phyloP scores from a whole-genome alignment of 192 early-diverging fungal species.

The Jimgerdemannia lactiflua region DNA sequence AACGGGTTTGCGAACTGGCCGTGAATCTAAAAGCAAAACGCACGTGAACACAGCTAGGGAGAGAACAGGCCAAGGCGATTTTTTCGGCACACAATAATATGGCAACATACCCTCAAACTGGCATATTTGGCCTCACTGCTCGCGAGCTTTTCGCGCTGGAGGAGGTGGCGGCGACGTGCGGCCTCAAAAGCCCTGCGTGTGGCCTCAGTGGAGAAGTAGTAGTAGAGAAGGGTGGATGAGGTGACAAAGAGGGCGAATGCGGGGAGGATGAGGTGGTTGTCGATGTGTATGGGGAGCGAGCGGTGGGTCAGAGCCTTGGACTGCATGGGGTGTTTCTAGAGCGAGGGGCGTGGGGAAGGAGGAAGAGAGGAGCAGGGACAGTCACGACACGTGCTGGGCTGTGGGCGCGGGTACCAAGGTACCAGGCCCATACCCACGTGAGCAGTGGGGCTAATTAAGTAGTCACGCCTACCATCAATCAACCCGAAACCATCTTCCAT shows the following conservation, averaged over 20 bases:
- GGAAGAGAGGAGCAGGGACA: background rate
- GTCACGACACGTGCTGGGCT: background rate
- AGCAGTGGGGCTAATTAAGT: too few relatives aligned
- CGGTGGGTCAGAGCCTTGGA: background rate
- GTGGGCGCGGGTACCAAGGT: too few relatives aligned
- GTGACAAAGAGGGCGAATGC: constrained; percentile 14
- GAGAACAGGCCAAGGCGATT: too few relatives aligned
- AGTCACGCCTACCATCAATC: background rate
- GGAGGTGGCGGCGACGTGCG: constrained; percentile 10
- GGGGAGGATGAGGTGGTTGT: constrained; percentile 29
- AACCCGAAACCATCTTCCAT: background rate
- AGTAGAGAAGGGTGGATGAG: constrained; percentile 23
- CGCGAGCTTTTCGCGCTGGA: constrained; percentile 11
- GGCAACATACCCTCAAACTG: constrained; percentile 20
- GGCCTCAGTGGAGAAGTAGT: constrained; percentile 25
- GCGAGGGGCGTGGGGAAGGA: background rate
- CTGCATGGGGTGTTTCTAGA: background rate
- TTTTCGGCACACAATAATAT: background rate
- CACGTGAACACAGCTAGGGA: background rate
- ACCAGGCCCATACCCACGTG: too few relatives aligned
- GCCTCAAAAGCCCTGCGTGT: constrained; percentile 24
- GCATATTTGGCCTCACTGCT: constrained; percentile 27
- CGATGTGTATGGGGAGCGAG: constrained; percentile 31
- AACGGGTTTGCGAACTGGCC: constrained; percentile 61
- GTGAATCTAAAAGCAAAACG: constrained; percentile 2